Evolutionary conservation across 306 rosid species (phyloP).

Genomic region (Ormosia emarginata): DNA sequence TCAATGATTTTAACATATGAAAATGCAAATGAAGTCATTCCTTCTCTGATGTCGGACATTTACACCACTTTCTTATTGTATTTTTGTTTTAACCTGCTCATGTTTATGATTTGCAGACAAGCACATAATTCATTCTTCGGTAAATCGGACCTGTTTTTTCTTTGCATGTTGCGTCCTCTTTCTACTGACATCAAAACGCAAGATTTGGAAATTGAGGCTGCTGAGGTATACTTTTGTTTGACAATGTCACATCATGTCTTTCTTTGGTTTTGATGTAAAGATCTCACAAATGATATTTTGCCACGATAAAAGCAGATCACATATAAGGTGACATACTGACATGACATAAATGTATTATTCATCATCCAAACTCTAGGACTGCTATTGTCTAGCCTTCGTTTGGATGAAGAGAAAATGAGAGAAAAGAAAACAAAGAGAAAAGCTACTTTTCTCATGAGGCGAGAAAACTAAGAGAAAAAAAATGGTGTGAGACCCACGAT

Average conservation of each 20-base stretch:
- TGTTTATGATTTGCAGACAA: slow-evolving; percentile 38
- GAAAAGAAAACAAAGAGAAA: too few relatives aligned
- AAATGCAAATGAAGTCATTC: too few relatives aligned
- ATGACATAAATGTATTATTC: not conserved
- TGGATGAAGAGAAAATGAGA: too few relatives aligned
- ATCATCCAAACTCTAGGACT: not conserved
- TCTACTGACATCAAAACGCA: slow-evolving; percentile 48
- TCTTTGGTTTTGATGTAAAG: not conserved
- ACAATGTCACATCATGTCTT: not conserved
- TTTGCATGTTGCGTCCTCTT: slow-evolving; percentile 48
- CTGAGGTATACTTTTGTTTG: slow-evolving; percentile 41
- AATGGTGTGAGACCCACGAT: too few relatives aligned
- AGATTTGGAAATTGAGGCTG: slow-evolving; percentile 61
- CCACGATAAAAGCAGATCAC: not conserved
- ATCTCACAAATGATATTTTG: not conserved
- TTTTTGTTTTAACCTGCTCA: not conserved
- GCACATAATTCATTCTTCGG: slow-evolving; percentile 39
- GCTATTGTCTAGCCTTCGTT: not conserved
- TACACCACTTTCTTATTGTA: too few relatives aligned
- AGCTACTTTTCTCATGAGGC: too few relatives aligned
- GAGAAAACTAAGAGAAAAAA: too few relatives aligned
- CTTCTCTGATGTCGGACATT: too few relatives aligned
- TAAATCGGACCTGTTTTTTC: slow-evolving; percentile 41
- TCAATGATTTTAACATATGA: too few relatives aligned
- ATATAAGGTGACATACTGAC: not conserved